Conservation (phyloP, 2,329 filamentous ascomycete species). For the Grosmannia serpens region DNA sequence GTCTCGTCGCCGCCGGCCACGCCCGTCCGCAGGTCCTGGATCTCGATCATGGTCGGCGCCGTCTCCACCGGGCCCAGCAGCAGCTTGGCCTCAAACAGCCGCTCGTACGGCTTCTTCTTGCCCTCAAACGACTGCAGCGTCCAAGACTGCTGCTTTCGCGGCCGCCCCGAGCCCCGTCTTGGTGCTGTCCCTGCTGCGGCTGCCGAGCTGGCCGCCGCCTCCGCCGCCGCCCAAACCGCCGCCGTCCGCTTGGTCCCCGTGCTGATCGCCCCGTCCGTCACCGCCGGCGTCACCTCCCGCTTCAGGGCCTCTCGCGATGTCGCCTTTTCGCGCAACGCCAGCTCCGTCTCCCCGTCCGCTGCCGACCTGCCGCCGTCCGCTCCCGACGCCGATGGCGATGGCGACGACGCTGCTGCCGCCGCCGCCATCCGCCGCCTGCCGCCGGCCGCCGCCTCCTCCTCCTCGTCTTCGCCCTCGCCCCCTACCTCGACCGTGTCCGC, state of each 20-base stretch:
- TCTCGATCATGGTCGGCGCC: conserved; percentile 37
- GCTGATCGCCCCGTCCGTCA: conserved; percentile 3
- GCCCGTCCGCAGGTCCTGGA: conserved; percentile 37
- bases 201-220: conserved; percentile 11
- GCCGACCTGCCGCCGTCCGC: background rate
- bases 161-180: conserved; percentile 5
- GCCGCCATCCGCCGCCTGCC: conserved; percentile 14
- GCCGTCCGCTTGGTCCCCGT: conserved; percentile 2
- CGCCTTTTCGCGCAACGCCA: background rate
- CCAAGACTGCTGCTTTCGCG: conserved; percentile 26
- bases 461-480: conserved; percentile 24
- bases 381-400: background rate
- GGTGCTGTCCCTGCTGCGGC: conserved; percentile 1
- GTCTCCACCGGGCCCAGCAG: conserved; percentile 31
- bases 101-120: conserved; percentile 34
- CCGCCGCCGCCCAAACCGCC: conserved; percentile 5
- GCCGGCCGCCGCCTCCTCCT: conserved; percentile 23
- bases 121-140: conserved; percentile 16
- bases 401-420: background rate
- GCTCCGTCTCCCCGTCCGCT: background rate
- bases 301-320: background rate
- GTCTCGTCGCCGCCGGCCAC: conserved; percentile 36
- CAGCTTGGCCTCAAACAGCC: conserved; percentile 38
- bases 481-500: conserved; percentile 26
- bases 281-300: conserved; percentile 6